Conservation (phyloP, 164 flowering plant species). For the Vitis vinifera region DNA sequence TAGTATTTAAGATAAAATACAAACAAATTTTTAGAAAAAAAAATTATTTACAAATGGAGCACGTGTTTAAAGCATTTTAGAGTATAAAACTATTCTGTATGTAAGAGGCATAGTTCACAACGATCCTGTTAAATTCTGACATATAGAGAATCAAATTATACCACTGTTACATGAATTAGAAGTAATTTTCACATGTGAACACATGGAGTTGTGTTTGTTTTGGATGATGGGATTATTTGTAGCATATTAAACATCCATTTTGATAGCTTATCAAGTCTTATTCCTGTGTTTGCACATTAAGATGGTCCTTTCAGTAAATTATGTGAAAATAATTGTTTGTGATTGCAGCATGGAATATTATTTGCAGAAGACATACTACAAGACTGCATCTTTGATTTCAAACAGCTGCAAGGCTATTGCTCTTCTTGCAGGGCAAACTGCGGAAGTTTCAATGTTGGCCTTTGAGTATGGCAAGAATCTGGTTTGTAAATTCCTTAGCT, state of each 20-base stretch:
- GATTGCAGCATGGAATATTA: conserved; percentile 91
- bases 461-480: conserved; percentile 91
- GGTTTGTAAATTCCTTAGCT: conserved; percentile 43
- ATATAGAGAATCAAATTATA: background rate
- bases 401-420: conserved; percentile 96
- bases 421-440: conserved; percentile 85
- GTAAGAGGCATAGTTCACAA: too few species aligned
- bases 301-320: background rate
- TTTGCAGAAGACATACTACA: conserved; percentile 89
- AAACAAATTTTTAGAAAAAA: too few species aligned
- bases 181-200: background rate
- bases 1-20: too few species aligned
- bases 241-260: background rate
- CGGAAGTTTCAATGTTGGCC: conserved; percentile 83
- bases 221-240: background rate
- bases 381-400: conserved; percentile 93
- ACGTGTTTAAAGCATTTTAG: too few species aligned
- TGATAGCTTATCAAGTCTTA: background rate
- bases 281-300: background rate
- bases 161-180: background rate
- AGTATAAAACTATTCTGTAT: too few species aligned
- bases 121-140: background rate
- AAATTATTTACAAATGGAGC: too few species aligned
- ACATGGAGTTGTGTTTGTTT: background rate
- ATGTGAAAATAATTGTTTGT: conserved; percentile 7